Base-by-base conservation (phyloP, 2,329 filamentous ascomycete genomes). In the Penicillium sp. region DNA sequence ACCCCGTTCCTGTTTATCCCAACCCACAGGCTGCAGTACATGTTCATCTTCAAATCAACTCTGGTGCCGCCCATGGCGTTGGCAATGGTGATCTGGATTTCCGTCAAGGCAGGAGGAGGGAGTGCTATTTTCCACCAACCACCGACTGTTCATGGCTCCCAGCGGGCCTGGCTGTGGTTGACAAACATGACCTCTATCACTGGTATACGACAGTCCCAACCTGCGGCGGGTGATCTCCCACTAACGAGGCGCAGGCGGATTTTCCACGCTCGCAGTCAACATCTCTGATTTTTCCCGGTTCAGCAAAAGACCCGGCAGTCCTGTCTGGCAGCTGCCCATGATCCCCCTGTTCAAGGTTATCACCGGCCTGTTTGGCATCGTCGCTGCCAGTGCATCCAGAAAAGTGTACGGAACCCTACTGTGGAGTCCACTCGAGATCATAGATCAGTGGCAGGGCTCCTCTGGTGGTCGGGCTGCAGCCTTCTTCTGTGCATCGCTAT, bases 361-460 rank as follows among this genome's bases (percentile, higher is more conserved):
- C 7, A 52, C 74, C 38, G 73, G 71, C 5, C 69, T 76, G n/a
- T 71, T 75, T 45, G 60, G 73, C 29, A 74, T 76, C n/a, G 60
- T 65, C 4, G 48, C 61, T 1, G 58, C 38, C 15, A n/a, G n/a
- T n/a, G n/a, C n/a, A n/a, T n/a, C n/a, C n/a, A n/a, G n/a, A n/a
- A n/a, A n/a, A n/a, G n/a, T n/a, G n/a, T n/a, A n/a, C n/a, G n/a
- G n/a, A n/a, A n/a, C n/a, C n/a, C n/a, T n/a, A n/a, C n/a, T n/a
- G n/a, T n/a, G n/a, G n/a, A n/a, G n/a, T n/a, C n/a, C n/a, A n/a
- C n/a, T n/a, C n/a, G n/a, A n/a, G n/a, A n/a, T 65, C 14, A 50
- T 57, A 2, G 41, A 33, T 13, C 35, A 51, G 7, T 65, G 61
- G 58, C 29, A 54, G 21, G 48, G 43, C 2, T 41, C 33, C 13